Evolutionary conservation across 164 flowering plant genomes (phyloP).

Genomic region (Echeveria elegans): DNA sequence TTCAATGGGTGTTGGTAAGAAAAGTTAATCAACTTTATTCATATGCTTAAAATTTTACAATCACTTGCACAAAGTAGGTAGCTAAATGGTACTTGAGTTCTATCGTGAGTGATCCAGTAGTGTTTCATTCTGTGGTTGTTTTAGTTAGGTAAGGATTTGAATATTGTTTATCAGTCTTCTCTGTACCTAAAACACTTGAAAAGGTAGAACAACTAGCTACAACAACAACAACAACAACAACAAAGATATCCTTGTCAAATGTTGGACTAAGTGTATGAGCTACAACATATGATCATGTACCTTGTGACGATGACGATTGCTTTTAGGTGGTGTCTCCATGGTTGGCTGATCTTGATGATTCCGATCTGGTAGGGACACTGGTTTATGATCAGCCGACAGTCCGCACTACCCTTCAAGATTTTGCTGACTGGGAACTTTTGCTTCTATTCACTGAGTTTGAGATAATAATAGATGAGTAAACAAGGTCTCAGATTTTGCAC

Average conservation of each 20-base stretch:
- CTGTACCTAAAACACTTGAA: conserved; percentile 1
- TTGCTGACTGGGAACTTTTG: background rate
- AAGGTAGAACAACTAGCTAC: background rate
- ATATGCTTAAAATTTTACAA: no score
- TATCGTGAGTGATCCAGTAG: background rate
- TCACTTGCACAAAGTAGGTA: background rate
- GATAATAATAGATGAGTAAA: no score
- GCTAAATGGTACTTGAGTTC: background rate
- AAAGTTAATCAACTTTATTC: background rate
- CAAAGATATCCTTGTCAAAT: background rate
- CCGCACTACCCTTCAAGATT: background rate
- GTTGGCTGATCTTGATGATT: background rate
- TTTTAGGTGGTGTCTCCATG: background rate
- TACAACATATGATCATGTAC: background rate
- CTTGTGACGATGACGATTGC: background rate
- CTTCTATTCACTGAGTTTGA: no score
- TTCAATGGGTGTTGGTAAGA: background rate
- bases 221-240: background rate
- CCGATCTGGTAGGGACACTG: background rate
- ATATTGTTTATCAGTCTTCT: background rate
- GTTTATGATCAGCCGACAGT: background rate
- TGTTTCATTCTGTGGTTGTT: conserved; percentile 2
- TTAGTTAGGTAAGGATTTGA: background rate
- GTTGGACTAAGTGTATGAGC: background rate
- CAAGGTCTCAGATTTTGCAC: no score